phyloP scores from a whole-genome alignment of 2,329 filamentous ascomycete genomes.

The Myriosclerotinia scirpicola region DNA sequence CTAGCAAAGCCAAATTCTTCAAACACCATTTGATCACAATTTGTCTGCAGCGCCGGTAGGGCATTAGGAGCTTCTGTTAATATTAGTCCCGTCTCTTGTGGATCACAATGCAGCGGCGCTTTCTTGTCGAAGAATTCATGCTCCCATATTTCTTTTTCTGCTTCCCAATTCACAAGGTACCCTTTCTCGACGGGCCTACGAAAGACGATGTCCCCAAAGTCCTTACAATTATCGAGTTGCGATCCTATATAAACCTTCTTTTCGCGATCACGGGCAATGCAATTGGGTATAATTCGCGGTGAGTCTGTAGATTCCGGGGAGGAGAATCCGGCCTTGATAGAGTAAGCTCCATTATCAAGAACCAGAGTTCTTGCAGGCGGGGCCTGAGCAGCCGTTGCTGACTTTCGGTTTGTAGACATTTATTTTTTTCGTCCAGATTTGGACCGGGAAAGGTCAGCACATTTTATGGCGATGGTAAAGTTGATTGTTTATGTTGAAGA shows the following conservation, averaged over 20 bases:
- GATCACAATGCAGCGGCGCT: conserved; percentile 68
- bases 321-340: conserved; percentile 81
- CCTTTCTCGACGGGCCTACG: conserved; percentile 90
- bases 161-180: conserved; percentile 95
- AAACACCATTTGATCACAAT: conserved; percentile 95
- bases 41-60: conserved; percentile 75
- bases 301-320: conserved; percentile 45
- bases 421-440: not conserved
- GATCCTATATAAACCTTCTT: conserved; percentile 77
- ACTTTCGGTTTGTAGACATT: conserved; percentile 44
- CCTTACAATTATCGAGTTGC: conserved; percentile 74
- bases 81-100: conserved; percentile 77
- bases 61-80: conserved; percentile 85
- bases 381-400: conserved; percentile 51
- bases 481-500: too few species aligned
- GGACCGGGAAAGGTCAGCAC: not conserved
- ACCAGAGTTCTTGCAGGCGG: conserved; percentile 71
- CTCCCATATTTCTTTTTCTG: conserved; percentile 94
- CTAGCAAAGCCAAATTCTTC: conserved; percentile 93
- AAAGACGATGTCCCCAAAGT: conserved; percentile 87
- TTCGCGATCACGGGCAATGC: conserved; percentile 79
- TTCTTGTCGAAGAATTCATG: conserved; percentile 75
- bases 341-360: conserved; percentile 90
- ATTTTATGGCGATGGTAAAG: conserved; percentile 1
- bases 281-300: conserved; percentile 82